phyloP scores from a whole-genome alignment of 345 rosid species.

The Noccaea bulbosa region DNA sequence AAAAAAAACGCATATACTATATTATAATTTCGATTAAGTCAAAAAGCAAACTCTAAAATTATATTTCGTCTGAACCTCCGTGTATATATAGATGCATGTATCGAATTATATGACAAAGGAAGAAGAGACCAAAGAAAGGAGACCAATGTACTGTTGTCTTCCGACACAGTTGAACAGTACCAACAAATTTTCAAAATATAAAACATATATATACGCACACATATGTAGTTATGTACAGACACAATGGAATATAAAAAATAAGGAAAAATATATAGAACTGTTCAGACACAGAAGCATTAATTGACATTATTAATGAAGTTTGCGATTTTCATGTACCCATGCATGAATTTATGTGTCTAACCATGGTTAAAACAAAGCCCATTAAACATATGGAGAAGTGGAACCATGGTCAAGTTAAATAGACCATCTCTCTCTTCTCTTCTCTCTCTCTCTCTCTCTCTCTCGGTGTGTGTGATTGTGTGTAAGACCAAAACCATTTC shows the following conservation, averaged over 20 bases:
- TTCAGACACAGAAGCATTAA: constrained; percentile 44
- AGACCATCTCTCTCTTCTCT: background rate
- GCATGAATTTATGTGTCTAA: constrained; percentile 49
- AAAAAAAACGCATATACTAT: constrained; percentile 5
- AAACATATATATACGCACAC: background rate
- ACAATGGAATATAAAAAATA: constrained; percentile 31
- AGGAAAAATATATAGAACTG: constrained; percentile 18
- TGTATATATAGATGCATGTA: constrained; percentile 24
- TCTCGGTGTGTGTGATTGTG: constrained; percentile 19
- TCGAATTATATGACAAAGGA: constrained; percentile 19
- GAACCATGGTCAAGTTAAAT: constrained; percentile 43
- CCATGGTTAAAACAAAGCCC: constrained; percentile 44
- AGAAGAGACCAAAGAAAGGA: constrained; percentile 42
- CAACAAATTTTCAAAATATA: constrained; percentile 39
- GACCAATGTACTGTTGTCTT: constrained; percentile 46
- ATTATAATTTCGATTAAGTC: constrained; percentile 15
- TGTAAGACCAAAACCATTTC: constrained; percentile 44
- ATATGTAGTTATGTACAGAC: constrained; percentile 18
- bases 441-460: constrained; percentile 29
- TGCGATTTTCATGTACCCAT: constrained; percentile 47
- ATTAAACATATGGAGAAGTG: constrained; percentile 19
- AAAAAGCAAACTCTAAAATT: constrained; percentile 1
- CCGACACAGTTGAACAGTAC: constrained; percentile 45
- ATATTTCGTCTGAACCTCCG: constrained; percentile 13
- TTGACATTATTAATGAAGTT: constrained; percentile 43